Base-by-base conservation (phyloP, 2,329 filamentous ascomycete genomes). In the Colletotrichum trifolii region DNA sequence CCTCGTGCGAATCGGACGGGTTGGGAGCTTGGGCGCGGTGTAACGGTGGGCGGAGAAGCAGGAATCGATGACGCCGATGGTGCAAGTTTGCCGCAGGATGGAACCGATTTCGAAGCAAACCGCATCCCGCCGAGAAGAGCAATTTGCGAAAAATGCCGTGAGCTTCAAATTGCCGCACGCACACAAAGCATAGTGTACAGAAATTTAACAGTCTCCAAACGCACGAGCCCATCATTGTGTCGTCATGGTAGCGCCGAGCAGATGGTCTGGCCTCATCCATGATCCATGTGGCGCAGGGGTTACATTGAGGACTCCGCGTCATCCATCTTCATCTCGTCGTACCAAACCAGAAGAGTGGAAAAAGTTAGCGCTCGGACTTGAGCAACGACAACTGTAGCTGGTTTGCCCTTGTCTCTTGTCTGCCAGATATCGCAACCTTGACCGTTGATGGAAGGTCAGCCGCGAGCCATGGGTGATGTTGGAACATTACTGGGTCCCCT, bases 281-380 rank as follows among this genome's bases (percentile, higher is more conserved):
- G 48, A 40, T 40, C 39, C 52, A 45, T 52, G 54, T 50, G 54
- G 40, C 34, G 10, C 50, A 54, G 50, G 50, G 39, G 56, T 64
- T 55, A 38, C 50, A 61, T 54, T n/a, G 38, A 46, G 49, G 10
- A 48, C 60, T 60, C 49, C 49, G 48, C 56, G 61, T 55, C 45
- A 54, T 63, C 48, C 56, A 64, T 42, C 54, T 39, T 60, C 43
- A 54, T 60, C 35, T 60, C 61, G 36, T 40, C 9, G 40, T 10
- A 43, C 40, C 17, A 11, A 34, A 36, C 15, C 38, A 36, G 45
- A 36, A 25, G 10, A 9, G 10, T 2, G 15, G 33, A 8, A 17
- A 25, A 25, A 25, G 5, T 8, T 8, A 39, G 11, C 45, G 57
- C 50, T 52, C 45, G 36, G 43, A 49, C 61, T 25, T 10, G 25